These are phyloP conservation scores for Plasmodium gonderi DNA, from an alignment of 169 alveolate species.

Conservation along the genomic window DNA sequence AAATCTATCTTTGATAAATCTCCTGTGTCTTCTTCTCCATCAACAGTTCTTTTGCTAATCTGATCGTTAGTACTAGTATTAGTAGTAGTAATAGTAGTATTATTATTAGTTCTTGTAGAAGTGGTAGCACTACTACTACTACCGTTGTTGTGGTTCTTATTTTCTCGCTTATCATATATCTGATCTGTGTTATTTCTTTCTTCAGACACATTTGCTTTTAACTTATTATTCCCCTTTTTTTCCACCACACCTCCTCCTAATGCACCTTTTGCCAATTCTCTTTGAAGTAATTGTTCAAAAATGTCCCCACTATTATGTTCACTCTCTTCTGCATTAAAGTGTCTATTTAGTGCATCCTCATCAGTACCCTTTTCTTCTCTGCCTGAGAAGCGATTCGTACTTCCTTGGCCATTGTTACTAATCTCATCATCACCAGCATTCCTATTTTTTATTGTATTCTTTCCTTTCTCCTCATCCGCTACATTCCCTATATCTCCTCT, in stretches of 20 bases:
- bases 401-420: not conserved
- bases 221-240: constrained; percentile 15
- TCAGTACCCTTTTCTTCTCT: not conserved
- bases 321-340: constrained; percentile 8
- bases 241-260: constrained; percentile 73
- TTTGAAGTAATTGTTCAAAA: constrained; percentile 63
- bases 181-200: not conserved
- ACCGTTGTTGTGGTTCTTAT: not conserved
- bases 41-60: not conserved
- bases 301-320: constrained; percentile 60
- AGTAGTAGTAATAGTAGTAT: no score
- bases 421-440: not conserved
- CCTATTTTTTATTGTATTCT: not conserved
- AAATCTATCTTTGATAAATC: constrained; percentile 11
- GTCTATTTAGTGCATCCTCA: constrained; percentile 31
- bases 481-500: constrained; percentile 37
- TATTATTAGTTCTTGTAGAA: no score
- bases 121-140: not conserved
- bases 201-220: not conserved
- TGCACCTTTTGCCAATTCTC: constrained; percentile 74
- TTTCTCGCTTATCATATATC: not conserved
- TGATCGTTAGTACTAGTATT: not conserved
- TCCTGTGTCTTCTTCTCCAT: constrained; percentile 10
- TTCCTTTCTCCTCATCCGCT: constrained; percentile 10
- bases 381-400: not conserved